Conservation (phyloP, 2,329 filamentous ascomycete genomes). For the Elsinoe necatrix region DNA sequence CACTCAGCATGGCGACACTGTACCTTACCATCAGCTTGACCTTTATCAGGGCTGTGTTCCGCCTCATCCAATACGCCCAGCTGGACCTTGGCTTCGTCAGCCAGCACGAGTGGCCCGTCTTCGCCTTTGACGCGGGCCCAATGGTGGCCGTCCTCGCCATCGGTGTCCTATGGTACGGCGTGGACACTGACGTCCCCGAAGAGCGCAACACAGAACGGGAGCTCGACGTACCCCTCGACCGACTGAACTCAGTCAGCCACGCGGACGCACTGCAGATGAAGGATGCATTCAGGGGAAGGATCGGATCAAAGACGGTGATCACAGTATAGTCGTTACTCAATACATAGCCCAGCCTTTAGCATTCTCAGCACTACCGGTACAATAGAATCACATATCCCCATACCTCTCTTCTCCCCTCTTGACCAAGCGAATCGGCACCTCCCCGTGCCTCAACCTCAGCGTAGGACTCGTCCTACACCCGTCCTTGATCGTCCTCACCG, state of each 20-base stretch:
- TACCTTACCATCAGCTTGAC: constrained; percentile 36
- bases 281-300: not conserved
- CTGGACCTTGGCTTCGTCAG: constrained; percentile 35
- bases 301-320: constrained; percentile 6
- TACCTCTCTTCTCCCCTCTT: constrained; percentile 1
- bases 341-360: not conserved
- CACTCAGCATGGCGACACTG: constrained; percentile 27
- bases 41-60: constrained; percentile 38
- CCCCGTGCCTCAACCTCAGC: constrained; percentile 1
- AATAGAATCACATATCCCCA: not conserved
- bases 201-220: not conserved
- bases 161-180: constrained; percentile 1
- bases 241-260: not conserved
- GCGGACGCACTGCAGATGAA: constrained; percentile 3
- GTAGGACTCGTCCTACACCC: not conserved
- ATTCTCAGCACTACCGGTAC: not conserved
- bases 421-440: constrained; percentile 1
- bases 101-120: constrained; percentile 35
- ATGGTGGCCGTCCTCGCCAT: constrained; percentile 25
- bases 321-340: constrained; percentile 3
- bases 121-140: constrained; percentile 36
- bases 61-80: constrained; percentile 41
- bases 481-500: constrained; percentile 2
- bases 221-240: not conserved
- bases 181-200: not conserved